Percentiles rank a stretch among this genome's conserved stretches.
Conservation (phyloP, 2,329 filamentous ascomycete genomes). For the Thyridium curvatum region DNA sequence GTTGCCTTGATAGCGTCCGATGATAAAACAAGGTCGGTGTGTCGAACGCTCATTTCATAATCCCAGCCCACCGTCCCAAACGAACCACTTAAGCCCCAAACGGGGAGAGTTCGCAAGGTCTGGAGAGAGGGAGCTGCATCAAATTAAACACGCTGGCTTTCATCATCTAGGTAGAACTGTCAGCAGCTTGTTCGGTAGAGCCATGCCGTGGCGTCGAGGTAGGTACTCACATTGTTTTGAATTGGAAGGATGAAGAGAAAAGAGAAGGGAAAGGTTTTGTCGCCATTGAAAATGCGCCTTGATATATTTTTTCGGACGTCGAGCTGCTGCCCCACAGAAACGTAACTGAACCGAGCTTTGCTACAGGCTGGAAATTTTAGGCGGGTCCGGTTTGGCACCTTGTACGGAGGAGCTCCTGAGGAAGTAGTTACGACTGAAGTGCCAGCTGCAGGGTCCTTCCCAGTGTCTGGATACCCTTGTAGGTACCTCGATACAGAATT, state of each 20-base stretch:
- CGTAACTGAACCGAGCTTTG: too few relatives aligned
- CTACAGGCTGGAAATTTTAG: too few relatives aligned
- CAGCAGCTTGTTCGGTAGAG: slow-evolving; percentile 16
- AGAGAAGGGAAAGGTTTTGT: slow-evolving; percentile 25
- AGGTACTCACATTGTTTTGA: slow-evolving; percentile 81
- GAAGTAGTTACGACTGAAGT: too few relatives aligned
- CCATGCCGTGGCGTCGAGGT: slow-evolving; percentile 2
- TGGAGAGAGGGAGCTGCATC: slow-evolving; percentile 65
- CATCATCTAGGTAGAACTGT: slow-evolving; percentile 72
- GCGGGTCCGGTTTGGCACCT: too few relatives aligned
- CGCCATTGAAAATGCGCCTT: too few relatives aligned
- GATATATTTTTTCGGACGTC: too few relatives aligned
- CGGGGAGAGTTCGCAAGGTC: slow-evolving; percentile 77
- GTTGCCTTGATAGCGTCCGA: slow-evolving; percentile 97
- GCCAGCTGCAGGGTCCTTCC: too few relatives aligned
- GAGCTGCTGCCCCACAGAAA: too few relatives aligned
- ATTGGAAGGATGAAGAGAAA: slow-evolving; percentile 85
- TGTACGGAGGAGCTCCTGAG: too few relatives aligned
- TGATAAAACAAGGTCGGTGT: slow-evolving; percentile 94
- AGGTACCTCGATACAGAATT: too few relatives aligned
- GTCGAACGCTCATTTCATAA: slow-evolving; percentile 99
- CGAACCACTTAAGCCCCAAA: slow-evolving; percentile 84
- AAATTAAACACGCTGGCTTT: slow-evolving; percentile 95
- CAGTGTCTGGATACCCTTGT: too few relatives aligned
- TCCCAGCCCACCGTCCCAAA: slow-evolving; percentile 58